Evolutionary conservation across 805 yeast genomes (phyloP), one percentile per base, ranked within the genome.

Genomic region (Isabelozyma heimii): DNA sequence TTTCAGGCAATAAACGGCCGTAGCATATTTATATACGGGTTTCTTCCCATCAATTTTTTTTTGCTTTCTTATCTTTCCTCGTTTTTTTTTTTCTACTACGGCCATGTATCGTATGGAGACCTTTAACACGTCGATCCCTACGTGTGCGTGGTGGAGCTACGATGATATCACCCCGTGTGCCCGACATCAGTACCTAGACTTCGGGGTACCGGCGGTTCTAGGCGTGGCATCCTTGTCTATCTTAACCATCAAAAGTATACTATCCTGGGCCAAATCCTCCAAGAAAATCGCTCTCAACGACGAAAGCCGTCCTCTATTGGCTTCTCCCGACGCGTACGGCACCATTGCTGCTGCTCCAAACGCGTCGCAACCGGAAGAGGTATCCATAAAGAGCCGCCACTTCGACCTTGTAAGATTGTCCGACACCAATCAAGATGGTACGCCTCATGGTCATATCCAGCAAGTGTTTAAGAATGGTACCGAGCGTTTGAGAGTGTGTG

Each of bases 91-190:
- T 42, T 27, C 26, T 45, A 6, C 20, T 27, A 13, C 30, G 12
- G n/a, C 40, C 16, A 15, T 43, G 20, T 8, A 28, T 9, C 27
- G 15, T 12, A 13, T 39, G 9, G 37, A 14, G 48, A 30, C 5
- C n/a, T 14, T 16, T 5, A 37, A 37, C 14, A 4, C 20, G 40
- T 14, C 40, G n/a, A 4, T 37, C 16, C 40, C 40, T 12, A 37
- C 20, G 44, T 50, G 66, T 58, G 50, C 52, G 40, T 48, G 62
- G 52, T 85, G 90, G 89, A 66, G 71, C 52, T 81, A 76, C 50
- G 90, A 85, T 57, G 90, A 85, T 61, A 59, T 85, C 39, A 78
- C 85, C 1, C 58, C 59, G 13, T 82, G 86, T 57, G 79, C 79
- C 5, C 70, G 83, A 43, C 65, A 68, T 16, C 53, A 59, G 58